Base-by-base conservation (phyloP, 345 rosid species). In the Rhodamnia rubescens region DNA sequence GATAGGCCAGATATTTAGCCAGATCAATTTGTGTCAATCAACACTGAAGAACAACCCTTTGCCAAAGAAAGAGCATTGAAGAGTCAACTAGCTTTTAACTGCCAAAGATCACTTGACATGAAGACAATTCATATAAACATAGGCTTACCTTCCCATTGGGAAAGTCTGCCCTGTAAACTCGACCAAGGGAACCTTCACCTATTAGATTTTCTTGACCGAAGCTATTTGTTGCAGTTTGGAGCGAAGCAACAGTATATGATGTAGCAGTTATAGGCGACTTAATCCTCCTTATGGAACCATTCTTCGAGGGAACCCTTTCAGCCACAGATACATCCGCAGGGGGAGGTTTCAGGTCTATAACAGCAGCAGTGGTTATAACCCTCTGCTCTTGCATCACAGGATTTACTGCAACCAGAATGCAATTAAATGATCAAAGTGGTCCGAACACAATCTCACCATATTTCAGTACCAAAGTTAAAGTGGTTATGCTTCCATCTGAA, bases 101-200 rank as follows among this genome's bases (percentile, higher is more conserved):
- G 24, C 47, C 80, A 36, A 69, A 69, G 80, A 40, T 69, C 14
- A 61, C 42, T 61, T 29, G 80, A 69, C 24, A 36, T 36, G 80
- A 36, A 69, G 80, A 44, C 32, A 50, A 6, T 83, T 27, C 27
- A 50, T 50, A 51, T 42, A 20, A 56, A 55, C 29, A 47, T 26
- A 47, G 47, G 78, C 69, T 85, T 91, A 96, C 99, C 98, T 94
- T 98, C 88, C 98, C 98, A 50, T 92, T 94, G 29, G 95, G 91
- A 83, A 98, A 94, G 83, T 95, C 99, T 84, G 95, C 99, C 87
- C 85, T 93, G 91, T 98, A 98, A 84, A 98, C 99, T 85, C 99
- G 99, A 85, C 99, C 99, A 20, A 96, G 88, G 84, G 99, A 98
- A 82, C 99, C 99, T 94, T 98, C 99, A 82, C 99, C 99, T 8